Evolutionary conservation across 2,329 filamentous ascomycete species (phyloP).

Genomic region (Emergomyces orientalis): DNA sequence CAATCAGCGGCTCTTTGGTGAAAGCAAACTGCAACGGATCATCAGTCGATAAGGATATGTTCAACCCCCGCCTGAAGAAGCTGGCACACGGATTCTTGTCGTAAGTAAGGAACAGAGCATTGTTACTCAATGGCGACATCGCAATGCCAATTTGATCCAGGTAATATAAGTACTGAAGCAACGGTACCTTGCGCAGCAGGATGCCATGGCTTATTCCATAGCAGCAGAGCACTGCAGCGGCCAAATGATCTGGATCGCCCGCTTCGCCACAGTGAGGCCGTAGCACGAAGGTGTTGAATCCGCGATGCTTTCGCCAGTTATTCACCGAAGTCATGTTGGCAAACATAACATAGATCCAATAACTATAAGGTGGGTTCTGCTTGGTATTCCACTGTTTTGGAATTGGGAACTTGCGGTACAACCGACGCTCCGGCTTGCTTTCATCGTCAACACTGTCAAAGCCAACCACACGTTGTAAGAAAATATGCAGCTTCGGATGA

Average conservation of each 20-base stretch:
- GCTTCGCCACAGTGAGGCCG: constrained; percentile 94
- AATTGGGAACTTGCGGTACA: constrained; percentile 93
- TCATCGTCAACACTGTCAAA: constrained; percentile 98
- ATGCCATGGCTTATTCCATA: constrained; percentile 97
- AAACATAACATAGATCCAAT: constrained; percentile 98
- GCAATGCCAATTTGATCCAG: constrained; percentile 96
- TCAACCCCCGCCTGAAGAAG: constrained; percentile 90
- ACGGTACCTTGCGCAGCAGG: constrained; percentile 80
- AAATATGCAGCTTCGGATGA: constrained; percentile 88
- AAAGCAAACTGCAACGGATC: constrained; percentile 97
- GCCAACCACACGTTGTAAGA: constrained; percentile 88
- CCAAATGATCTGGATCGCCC: constrained; percentile 91
- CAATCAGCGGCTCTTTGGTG: constrained; percentile 94
- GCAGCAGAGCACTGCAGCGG: constrained; percentile 80
- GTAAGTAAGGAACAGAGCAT: constrained; percentile 90
- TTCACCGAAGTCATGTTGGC: constrained; percentile 91
- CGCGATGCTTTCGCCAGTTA: constrained; percentile 76
- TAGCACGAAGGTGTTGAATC: constrained; percentile 91
- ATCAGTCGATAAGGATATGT: constrained; percentile 92
- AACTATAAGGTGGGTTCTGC: constrained; percentile 96
- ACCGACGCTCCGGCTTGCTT: constrained; percentile 85
- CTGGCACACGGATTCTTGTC: constrained; percentile 93
- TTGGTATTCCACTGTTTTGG: constrained; percentile 81
- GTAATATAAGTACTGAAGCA: constrained; percentile 96
- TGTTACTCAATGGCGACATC: constrained; percentile 99